These are phyloP conservation scores for Penicillium sp. DNA, from an alignment of 2,329 filamentous ascomycete species.

Conservation along the genomic window DNA sequence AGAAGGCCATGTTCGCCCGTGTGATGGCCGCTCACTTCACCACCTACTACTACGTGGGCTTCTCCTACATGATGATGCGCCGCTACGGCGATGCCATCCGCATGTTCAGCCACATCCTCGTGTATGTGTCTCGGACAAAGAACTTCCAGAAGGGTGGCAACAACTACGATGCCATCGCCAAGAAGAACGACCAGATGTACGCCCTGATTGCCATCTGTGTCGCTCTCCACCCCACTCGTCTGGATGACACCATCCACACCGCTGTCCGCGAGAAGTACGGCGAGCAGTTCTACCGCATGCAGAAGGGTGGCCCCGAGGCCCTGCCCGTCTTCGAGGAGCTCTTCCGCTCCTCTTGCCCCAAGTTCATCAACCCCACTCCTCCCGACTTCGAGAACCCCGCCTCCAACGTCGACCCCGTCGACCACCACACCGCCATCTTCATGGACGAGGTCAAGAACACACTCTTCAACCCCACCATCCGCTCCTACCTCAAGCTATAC, in stretches of 20 bases:
- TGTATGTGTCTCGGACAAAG: constrained; percentile 98
- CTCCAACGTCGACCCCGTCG: constrained; percentile 92
- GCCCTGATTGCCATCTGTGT: constrained; percentile 98
- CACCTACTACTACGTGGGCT: constrained; percentile 99
- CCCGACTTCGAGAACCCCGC: constrained; percentile 97
- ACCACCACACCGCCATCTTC: constrained; percentile 96
- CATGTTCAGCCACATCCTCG: constrained; percentile 99
- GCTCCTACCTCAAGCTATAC: constrained; percentile 98
- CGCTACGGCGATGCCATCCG: constrained; percentile 98
- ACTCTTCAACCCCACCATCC: constrained; percentile 95
- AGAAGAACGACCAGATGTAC: constrained; percentile 99
- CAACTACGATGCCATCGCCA: constrained; percentile 95
- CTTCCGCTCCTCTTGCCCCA: constrained; percentile 96
- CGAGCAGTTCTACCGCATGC: constrained; percentile 94
- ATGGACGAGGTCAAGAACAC: constrained; percentile 99
- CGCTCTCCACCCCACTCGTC: constrained; percentile 91
- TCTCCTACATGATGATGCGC: constrained; percentile 99
- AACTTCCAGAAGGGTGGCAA: constrained; percentile 97
- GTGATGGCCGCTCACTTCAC: constrained; percentile 99
- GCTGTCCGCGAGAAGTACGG: constrained; percentile 98
- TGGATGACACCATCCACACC: constrained; percentile 99
- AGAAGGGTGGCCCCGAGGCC: constrained; percentile 91
- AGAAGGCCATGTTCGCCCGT: constrained; percentile 99
- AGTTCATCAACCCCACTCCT: constrained; percentile 97
- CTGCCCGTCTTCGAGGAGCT: constrained; percentile 98